Percentiles rank a stretch among this genome's conserved stretches.
Conservation (phyloP, 2,329 filamentous ascomycete species). For the Myriosclerotinia duriaeana region DNA sequence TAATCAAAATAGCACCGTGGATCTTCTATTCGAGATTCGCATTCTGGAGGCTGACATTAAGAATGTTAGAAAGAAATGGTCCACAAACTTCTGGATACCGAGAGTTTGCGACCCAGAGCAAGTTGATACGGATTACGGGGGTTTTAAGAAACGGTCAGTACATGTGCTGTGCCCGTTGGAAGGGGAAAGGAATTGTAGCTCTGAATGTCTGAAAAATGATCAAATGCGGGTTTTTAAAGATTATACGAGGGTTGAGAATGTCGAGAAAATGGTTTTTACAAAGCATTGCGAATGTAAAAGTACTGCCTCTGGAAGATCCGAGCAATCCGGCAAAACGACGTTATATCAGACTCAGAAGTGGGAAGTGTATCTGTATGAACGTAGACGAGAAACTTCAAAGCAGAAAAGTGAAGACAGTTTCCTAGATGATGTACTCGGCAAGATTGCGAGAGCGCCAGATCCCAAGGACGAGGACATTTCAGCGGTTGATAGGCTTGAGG, state of each 20-base stretch:
- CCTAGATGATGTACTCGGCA: background rate
- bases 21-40: slow-evolving; percentile 1
- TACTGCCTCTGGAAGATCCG: background rate
- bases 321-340: background rate
- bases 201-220: background rate
- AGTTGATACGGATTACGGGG: background rate
- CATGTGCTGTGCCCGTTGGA: background rate
- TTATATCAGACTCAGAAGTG: background rate
- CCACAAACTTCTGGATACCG: background rate
- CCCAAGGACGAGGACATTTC: background rate
- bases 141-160: background rate
- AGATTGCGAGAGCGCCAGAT: background rate
- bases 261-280: background rate
- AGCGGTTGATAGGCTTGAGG: background rate
- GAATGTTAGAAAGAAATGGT: background rate
- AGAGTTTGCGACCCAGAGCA: background rate
- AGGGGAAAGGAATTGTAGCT: background rate
- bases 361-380: slow-evolving; percentile 1
- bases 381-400: background rate
- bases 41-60: background rate
- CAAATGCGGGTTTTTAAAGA: background rate
- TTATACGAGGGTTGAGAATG: background rate
- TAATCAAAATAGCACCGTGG: background rate
- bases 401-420: background rate
- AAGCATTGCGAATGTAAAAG: background rate